phyloP scores from a whole-genome alignment of 441 rosid genomes.

The Euphorbia celastroides region DNA sequence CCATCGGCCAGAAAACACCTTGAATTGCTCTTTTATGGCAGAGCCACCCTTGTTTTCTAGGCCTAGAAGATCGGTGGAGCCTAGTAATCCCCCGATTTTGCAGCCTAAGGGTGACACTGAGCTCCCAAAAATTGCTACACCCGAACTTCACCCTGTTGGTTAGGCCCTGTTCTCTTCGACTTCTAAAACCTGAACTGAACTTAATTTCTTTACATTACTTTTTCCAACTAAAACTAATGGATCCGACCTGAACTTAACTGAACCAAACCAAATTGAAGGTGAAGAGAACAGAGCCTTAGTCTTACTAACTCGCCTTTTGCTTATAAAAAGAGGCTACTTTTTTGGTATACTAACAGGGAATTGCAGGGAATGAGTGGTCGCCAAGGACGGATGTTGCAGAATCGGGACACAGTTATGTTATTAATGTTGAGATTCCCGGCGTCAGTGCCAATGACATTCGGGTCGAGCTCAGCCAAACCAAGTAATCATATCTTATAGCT shows the following conservation, averaged over 20 bases:
- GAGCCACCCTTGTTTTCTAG: slow-evolving; percentile 42
- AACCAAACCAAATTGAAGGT: too few species aligned
- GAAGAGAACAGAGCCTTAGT: too few species aligned
- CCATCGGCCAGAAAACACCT: slow-evolving; percentile 15
- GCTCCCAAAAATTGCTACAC: slow-evolving; percentile 44
- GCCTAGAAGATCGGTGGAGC: slow-evolving; percentile 18
- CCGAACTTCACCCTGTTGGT: slow-evolving; percentile 11
- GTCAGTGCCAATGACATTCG: slow-evolving; percentile 52
- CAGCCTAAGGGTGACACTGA: slow-evolving; percentile 19
- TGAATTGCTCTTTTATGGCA: slow-evolving; percentile 16
- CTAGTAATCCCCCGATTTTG: too few species aligned
- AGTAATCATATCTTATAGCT: background rate
- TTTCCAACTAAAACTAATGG: too few species aligned
- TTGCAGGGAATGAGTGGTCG: slow-evolving; percentile 50
- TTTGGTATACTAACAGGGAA: too few species aligned
- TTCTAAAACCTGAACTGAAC: too few species aligned
- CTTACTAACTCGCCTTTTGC: too few species aligned
- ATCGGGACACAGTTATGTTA: slow-evolving; percentile 36
- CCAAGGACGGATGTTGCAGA: slow-evolving; percentile 66
- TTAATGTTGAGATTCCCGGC: slow-evolving; percentile 77
- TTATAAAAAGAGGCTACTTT: too few species aligned
- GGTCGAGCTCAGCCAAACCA: slow-evolving; percentile 67
- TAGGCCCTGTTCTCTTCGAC: too few species aligned
- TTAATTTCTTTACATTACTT: too few species aligned
- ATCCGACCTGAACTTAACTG: too few species aligned